phyloP scores from a whole-genome alignment of 2,329 filamentous ascomycete species.

The Eutypa lata region DNA sequence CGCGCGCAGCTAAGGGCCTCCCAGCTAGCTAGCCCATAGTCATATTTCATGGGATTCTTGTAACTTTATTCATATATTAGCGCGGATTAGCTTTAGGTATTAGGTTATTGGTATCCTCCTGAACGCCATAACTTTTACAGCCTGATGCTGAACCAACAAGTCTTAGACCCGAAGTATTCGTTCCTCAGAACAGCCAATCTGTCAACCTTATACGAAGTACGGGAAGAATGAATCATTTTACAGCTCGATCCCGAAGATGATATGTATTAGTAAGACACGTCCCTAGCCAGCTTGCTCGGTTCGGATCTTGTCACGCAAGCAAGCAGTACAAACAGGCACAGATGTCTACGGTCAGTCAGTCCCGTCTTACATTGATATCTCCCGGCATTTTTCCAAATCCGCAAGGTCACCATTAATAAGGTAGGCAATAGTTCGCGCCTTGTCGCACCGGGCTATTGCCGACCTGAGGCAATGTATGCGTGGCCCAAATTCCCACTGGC shows the following conservation, averaged over 20 bases:
- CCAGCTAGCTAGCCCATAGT: too few relatives aligned
- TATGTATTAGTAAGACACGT: background rate
- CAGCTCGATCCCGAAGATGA: background rate
- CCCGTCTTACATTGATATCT: background rate
- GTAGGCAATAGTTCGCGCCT: background rate
- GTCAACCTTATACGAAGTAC: too few relatives aligned
- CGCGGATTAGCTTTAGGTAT: too few relatives aligned
- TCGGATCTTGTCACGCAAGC: background rate
- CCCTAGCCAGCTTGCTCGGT: background rate
- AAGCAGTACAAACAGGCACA: background rate
- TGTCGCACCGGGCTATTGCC: background rate
- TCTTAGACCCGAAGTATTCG: too few relatives aligned
- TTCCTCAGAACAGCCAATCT: too few relatives aligned
- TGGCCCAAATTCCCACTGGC: background rate
- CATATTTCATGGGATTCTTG: too few relatives aligned
- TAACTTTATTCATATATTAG: too few relatives aligned
- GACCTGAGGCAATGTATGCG: too few relatives aligned
- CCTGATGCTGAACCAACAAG: too few relatives aligned
- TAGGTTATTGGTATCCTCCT: too few relatives aligned
- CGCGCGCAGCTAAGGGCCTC: too few relatives aligned
- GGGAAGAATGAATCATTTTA: background rate
- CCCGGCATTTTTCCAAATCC: background rate
- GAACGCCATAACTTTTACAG: too few relatives aligned
- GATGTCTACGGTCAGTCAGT: background rate
- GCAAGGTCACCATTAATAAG: background rate